Conservation (phyloP, 2,329 filamentous ascomycete genomes). For the Penicillium verrucosum region DNA sequence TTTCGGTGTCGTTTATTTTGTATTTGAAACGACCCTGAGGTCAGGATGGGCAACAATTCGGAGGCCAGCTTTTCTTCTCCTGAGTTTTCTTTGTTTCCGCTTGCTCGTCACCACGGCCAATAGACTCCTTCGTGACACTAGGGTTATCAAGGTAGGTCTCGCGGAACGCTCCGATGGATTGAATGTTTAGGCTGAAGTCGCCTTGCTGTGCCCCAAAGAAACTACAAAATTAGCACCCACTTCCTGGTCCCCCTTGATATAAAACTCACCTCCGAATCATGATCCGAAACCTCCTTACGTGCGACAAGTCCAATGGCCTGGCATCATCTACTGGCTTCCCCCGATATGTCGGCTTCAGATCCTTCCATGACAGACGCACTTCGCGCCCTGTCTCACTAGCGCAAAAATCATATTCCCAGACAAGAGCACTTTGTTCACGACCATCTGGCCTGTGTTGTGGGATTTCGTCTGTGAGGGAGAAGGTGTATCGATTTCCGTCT, state of each 20-base stretch:
- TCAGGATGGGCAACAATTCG: neutral
- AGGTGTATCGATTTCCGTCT: constrained; percentile 67
- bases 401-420: constrained; percentile 70
- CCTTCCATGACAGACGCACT: constrained; percentile 61
- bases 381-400: constrained; percentile 27
- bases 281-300: constrained; percentile 65
- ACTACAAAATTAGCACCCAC: constrained; percentile 43
- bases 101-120: constrained; percentile 2
- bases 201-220: constrained; percentile 75
- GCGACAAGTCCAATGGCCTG: constrained; percentile 55
- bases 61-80: neutral
- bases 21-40: neutral
- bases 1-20: neutral
- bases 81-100: neutral
- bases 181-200: constrained; percentile 58
- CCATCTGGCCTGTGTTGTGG: constrained; percentile 56
- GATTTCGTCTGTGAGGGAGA: constrained; percentile 70
- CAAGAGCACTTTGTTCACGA: constrained; percentile 66
- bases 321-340: constrained; percentile 63
- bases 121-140: neutral
- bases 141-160: constrained; percentile 16
- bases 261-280: constrained; percentile 73
- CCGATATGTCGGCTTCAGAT: constrained; percentile 69
- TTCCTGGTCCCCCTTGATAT: neutral
- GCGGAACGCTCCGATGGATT: constrained; percentile 43